Conservation (phyloP, 1,284 basidiomycete species). For the Laetiporus sulphureus region DNA sequence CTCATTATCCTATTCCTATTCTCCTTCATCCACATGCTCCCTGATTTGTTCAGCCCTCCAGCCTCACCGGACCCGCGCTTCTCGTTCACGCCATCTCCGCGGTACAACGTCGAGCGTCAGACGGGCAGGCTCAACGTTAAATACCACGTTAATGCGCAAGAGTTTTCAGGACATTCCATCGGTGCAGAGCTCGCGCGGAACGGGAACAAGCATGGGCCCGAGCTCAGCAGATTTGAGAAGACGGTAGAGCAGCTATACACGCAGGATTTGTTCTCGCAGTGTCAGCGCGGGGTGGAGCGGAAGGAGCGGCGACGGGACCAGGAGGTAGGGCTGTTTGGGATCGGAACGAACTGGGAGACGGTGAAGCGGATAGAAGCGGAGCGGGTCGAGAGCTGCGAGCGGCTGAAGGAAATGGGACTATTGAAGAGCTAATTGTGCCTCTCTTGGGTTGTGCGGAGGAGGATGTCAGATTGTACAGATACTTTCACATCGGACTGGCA, state of each 20-base stretch:
- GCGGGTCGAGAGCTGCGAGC: conserved; percentile 68
- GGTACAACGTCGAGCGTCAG: conserved; percentile 58
- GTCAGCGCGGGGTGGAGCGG: conserved; percentile 57
- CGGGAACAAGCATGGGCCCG: conserved; percentile 34
- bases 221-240: conserved; percentile 51
- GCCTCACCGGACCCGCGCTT: conserved; percentile 77
- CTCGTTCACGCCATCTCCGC: conserved; percentile 57
- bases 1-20: conserved; percentile 80
- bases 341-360: conserved; percentile 87
- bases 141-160: conserved; percentile 82
- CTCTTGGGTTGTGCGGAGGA: too few species aligned
- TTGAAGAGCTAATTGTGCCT: too few species aligned
- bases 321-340: conserved; percentile 81
- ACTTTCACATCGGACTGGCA: too few species aligned
- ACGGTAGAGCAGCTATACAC: conserved; percentile 70
- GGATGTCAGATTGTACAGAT: too few species aligned
- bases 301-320: conserved; percentile 65
- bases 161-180: conserved; percentile 79
- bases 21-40: conserved; percentile 81
- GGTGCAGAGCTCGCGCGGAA: conserved; percentile 60
- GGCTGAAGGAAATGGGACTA: conserved; percentile 57
- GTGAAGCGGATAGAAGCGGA: conserved; percentile 62
- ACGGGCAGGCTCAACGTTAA: conserved; percentile 67
- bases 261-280: conserved; percentile 61
- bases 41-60: conserved; percentile 63